phyloP scores from a whole-genome alignment of 768 basidiomycete species.

The Clitopilus passeckerianus region DNA sequence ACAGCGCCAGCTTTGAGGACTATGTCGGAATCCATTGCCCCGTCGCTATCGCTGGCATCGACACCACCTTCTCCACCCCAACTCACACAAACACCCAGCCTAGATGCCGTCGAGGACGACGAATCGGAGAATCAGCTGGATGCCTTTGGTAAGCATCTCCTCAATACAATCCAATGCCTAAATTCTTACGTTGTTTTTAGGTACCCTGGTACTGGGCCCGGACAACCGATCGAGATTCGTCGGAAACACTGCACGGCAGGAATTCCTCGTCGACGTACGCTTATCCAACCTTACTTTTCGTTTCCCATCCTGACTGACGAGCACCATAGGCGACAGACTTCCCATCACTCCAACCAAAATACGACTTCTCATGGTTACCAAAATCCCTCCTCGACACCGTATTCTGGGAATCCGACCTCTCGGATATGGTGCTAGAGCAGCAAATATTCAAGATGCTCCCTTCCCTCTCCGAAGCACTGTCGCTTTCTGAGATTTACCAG shows the following conservation, averaged over 20 bases:
- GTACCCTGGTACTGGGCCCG: conserved; percentile 53
- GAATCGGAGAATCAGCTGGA: conserved; percentile 43
- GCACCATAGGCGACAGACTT: neutral
- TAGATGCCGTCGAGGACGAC: neutral
- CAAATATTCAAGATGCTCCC: conserved; percentile 50
- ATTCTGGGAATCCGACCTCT: conserved; percentile 24
- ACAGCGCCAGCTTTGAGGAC: neutral
- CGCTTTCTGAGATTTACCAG: conserved; percentile 60
- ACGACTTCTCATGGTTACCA: conserved; percentile 22
- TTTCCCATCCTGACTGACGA: neutral
- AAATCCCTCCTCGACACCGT: conserved; percentile 31
- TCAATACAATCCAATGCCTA: neutral
- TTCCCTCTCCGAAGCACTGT: conserved; percentile 51
- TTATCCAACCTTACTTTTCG: neutral
- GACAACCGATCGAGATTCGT: conserved; percentile 52
- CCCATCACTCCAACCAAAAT: neutral
- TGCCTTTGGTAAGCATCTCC: conserved; percentile 35
- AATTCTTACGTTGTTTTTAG: conserved; percentile 20
- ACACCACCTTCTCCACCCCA: neutral
- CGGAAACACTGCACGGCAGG: conserved; percentile 63
- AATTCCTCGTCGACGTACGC: conserved; percentile 35
- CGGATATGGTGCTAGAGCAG: conserved; percentile 29
- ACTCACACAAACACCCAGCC: neutral
- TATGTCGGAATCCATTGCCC: neutral
- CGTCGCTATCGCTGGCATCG: neutral